Evolutionary conservation across 2,329 filamentous ascomycete species (phyloP), one percentile per base, ranked within the genome.

Genomic region (Bipolaris victoriae): DNA sequence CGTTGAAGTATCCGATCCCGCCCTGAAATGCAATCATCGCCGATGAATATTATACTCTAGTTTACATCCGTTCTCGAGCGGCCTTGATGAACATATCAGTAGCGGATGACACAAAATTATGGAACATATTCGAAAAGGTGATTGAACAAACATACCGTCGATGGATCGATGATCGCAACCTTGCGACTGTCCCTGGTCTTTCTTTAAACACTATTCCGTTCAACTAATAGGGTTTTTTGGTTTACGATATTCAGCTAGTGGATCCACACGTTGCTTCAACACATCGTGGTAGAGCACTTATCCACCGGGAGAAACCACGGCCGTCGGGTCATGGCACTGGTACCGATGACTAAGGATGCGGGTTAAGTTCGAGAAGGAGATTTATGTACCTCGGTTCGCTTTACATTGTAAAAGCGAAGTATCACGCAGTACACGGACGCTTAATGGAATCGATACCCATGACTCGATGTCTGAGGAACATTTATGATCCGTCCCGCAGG

Each of bases 281-380:
- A 24, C 16, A 24, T 37, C 16, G 39, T 37, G 31, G n/a, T 15
- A 29, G 18, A 16, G 31, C 33, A 11, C 9, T 16, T 22, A 18
- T 29, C 31, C 33, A n/a, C 33, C 39, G 22, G 29, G 31, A 10
- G 44, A 29, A 33, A 24, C 39, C 22, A 53, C 16, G 44, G 29
- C 37, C 31, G 22, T 18, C 48, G 1, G 43, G 22, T 48, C 31
- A 18, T 53, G 48, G 16, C 49, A 43, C 40, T 53, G 16, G 16
- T 18, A 7, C 26, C 13, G 26, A 47, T 52, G 35, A 56, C 48
- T 56, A 52, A 55, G 22, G 13, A 11, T 5, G 33, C 18, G 35
- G 33, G 18, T 40, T 33, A 20, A 37, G 31, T 31, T 49, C 43
- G 29, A 26, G 13, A 7, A 36, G 3, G 26, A 11, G 7, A 26